Evolutionary conservation across 2,329 filamentous ascomycete genomes (phyloP), one percentile per base, ranked within the genome.

Genomic region (Trichoderma afroharzianum): DNA sequence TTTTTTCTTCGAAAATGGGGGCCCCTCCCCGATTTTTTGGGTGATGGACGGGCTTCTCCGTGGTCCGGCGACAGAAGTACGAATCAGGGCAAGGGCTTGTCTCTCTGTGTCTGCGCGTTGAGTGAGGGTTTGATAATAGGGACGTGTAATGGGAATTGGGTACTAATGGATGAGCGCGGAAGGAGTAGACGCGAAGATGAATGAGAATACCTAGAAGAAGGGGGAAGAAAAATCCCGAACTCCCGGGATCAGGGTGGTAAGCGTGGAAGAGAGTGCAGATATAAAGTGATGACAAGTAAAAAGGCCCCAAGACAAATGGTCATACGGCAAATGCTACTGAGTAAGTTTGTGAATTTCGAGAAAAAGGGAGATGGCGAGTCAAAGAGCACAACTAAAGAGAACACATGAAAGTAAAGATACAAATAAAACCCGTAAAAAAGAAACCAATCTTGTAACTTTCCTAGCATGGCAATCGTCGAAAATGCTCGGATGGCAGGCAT

Each of bases 191-290:
- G 50, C 50, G 50, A 15, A 26, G 12, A 26, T 26, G 26, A 14
- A 32, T 39, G 18, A 39, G 36, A 18, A 58, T 30, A n/a, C n/a
- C n/a, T n/a, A 5, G 1, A 36, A 36, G 39, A 24, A 32, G 18
- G 24, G 24, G 21, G 18, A 30, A 9, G 3, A 28, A 33, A 55
- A n/a, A 55, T 53, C 55, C 68, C 68, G 47, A 70, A 63, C 21
- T 70, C 30, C 68, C 68, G 68, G 58, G 43, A 63, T 43, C 32
- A 55, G 59, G 58, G 57, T 57, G 30, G 58, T 55, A 55, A 63
- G 58, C 39, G 33, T 53, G 28, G 6, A 32, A 21, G 32, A 58
- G 24, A 43, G 26, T 32, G 47, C 63, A 15, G 26, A 24, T 32
- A 66, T 55, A 30, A 36, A 36, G 63, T 66, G 28, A 55, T 66